A percentile compares a stretch with the other conserved stretches of the same genome.
Conservation (phyloP, 176 grass and related monocot species). For the Guadua angustifolia region DNA sequence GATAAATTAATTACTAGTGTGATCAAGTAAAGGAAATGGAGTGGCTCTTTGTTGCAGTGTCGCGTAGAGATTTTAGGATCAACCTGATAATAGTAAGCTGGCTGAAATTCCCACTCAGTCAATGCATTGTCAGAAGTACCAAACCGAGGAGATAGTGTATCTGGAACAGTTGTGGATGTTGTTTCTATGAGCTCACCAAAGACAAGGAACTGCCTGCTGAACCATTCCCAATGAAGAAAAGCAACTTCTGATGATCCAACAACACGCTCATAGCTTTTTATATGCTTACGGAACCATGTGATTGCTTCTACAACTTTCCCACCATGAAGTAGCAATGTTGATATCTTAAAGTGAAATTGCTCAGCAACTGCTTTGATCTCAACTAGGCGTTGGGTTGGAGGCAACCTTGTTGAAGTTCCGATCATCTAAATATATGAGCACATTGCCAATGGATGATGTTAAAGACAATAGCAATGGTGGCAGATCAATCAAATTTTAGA, state of each 20-base stretch:
- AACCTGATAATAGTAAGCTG: conserved; percentile 99
- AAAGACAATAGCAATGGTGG: conserved; percentile 39
- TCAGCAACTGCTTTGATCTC: conserved; percentile 93
- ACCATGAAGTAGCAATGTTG: conserved; percentile 91
- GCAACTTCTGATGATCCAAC: conserved; percentile 71
- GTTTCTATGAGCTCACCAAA: conserved; percentile 97
- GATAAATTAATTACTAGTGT: conserved; percentile 49
- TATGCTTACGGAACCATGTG: conserved; percentile 85
- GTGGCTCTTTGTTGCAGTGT: background rate
- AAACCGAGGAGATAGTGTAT: conserved; percentile 71
- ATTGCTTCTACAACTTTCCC: conserved; percentile 91
- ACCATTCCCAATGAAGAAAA: conserved; percentile 98
- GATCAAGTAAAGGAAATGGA: conserved; percentile 41
- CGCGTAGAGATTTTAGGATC: conserved; percentile 30
- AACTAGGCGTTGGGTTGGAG: conserved; percentile 85
- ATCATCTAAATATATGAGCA: conserved; percentile 69
- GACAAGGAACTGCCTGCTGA: conserved; percentile 91
- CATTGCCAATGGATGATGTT: conserved; percentile 43
- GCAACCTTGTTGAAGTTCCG: conserved; percentile 85
- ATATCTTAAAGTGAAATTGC: conserved; percentile 94
- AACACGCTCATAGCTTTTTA: conserved; percentile 68
- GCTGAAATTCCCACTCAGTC: conserved; percentile 96
- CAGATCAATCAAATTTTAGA: conserved; percentile 20
- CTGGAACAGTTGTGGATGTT: conserved; percentile 63
- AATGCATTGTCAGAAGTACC: conserved; percentile 79